A percentile compares a stretch with the other conserved stretches of the same genome.
These are phyloP conservation scores for Protea cynaroides DNA, from an alignment of 164 flowering plant species.

Conservation along the genomic window DNA sequence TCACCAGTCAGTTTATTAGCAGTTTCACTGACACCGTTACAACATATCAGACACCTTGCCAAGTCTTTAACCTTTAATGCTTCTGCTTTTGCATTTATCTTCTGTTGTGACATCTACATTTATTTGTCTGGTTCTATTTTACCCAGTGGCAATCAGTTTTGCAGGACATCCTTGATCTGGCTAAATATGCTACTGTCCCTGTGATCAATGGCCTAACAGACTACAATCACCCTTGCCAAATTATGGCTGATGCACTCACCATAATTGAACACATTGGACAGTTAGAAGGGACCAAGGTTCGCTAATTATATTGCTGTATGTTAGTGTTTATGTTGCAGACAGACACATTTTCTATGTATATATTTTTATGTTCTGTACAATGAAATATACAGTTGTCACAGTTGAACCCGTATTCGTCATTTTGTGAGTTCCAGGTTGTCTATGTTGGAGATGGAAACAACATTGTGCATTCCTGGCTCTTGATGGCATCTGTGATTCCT, in stretches of 20 bases:
- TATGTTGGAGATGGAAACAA: constrained; percentile 99
- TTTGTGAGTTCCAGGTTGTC: constrained; percentile 59
- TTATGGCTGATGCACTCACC: constrained; percentile 99
- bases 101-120: background rate
- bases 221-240: constrained; percentile 95
- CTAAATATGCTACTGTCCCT: constrained; percentile 78
- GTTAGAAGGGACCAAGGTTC: constrained; percentile 89
- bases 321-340: background rate
- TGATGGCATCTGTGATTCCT: constrained; percentile 74
- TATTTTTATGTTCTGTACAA: too few relatives aligned
- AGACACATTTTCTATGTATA: too few relatives aligned
- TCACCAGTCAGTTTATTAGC: background rate
- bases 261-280: constrained; percentile 88
- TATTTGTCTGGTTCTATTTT: constrained; percentile 5
- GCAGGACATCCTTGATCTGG: constrained; percentile 93
- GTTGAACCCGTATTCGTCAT: constrained; percentile 2
- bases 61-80: background rate
- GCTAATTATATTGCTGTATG: background rate
- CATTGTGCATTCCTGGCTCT: constrained; percentile 89
- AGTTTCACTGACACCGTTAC: too few relatives aligned
- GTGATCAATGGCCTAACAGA: constrained; percentile 95
- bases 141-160: constrained; percentile 1
- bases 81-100: background rate
- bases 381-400: background rate
- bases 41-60: background rate